These are phyloP conservation scores for Nemania serpens DNA, from an alignment of 2,329 filamentous ascomycete genomes.

Conservation along the genomic window DNA sequence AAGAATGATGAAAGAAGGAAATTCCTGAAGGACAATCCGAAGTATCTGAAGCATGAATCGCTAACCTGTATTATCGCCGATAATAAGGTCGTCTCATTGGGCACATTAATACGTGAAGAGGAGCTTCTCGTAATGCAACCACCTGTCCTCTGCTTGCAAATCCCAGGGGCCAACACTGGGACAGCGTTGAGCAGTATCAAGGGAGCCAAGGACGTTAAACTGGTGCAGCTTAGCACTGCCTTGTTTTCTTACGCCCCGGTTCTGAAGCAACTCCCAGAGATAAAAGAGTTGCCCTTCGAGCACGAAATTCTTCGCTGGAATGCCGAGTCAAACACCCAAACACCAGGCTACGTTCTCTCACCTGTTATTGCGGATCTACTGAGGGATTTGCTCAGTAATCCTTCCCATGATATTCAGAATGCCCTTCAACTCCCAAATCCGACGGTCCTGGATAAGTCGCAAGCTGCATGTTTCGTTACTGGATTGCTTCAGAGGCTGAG, in stretches of 20 bases:
- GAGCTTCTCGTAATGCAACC: slow-evolving; percentile 10
- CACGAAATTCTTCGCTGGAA: slow-evolving; percentile 53
- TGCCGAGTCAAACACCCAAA: slow-evolving; percentile 1
- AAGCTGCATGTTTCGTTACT: slow-evolving; percentile 58
- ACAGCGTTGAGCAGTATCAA: slow-evolving; percentile 5
- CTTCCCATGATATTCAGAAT: slow-evolving; percentile 2
- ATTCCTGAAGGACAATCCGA: slow-evolving; percentile 20
- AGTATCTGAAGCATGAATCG: slow-evolving; percentile 21
- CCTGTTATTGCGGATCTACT: slow-evolving; percentile 8
- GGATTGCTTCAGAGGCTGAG: slow-evolving; percentile 58
- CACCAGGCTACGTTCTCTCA: slow-evolving; percentile 5
- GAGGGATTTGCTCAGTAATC: slow-evolving; percentile 6
- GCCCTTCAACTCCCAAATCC: not conserved
- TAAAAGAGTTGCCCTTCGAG: slow-evolving; percentile 18
- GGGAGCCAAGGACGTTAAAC: not conserved
- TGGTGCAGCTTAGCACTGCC: slow-evolving; percentile 17
- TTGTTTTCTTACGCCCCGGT: slow-evolving; percentile 22
- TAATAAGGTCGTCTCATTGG: slow-evolving; percentile 9
- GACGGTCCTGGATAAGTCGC: slow-evolving; percentile 46
- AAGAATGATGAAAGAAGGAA: slow-evolving; percentile 8
- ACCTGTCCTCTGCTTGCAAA: slow-evolving; percentile 19
- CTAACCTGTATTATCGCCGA: slow-evolving; percentile 15
- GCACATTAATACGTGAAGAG: slow-evolving; percentile 53
- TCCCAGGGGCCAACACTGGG: slow-evolving; percentile 7
- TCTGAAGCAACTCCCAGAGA: slow-evolving; percentile 19